A percentile compares a stretch with the other conserved stretches of the same genome.
These are phyloP conservation scores for Fusarium redolens DNA, from an alignment of 2,329 filamentous ascomycete species.

Conservation along the genomic window DNA sequence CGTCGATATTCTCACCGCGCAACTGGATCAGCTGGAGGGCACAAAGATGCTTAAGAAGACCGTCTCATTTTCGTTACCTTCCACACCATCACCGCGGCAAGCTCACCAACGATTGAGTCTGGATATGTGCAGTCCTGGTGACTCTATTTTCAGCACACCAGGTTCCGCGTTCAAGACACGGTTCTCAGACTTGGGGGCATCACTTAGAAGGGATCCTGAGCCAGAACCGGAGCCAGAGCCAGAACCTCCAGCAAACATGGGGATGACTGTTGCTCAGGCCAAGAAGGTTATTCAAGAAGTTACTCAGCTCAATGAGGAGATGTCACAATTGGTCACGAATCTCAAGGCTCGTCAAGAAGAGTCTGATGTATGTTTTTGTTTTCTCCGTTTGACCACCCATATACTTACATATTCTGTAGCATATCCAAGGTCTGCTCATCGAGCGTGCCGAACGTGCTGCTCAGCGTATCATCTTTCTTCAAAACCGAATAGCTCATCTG, in stretches of 20 bases:
- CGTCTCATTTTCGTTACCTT: slow-evolving; percentile 37
- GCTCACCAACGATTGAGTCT: slow-evolving; percentile 39
- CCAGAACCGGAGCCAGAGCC: slow-evolving; percentile 44
- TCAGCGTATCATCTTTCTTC: slow-evolving; percentile 69
- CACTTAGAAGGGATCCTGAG: slow-evolving; percentile 46
- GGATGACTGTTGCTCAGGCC: slow-evolving; percentile 51
- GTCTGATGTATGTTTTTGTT: slow-evolving; percentile 60
- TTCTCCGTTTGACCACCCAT: slow-evolving; percentile 30
- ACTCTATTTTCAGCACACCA: slow-evolving; percentile 51
- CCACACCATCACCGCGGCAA: slow-evolving; percentile 32
- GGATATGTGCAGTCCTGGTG: slow-evolving; percentile 44
- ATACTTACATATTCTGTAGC: slow-evolving; percentile 52
- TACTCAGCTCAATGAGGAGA: slow-evolving; percentile 59
- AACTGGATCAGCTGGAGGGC: slow-evolving; percentile 50
- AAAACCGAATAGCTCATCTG: slow-evolving; percentile 68
- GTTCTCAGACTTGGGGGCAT: slow-evolving; percentile 55
- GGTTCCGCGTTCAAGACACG: slow-evolving; percentile 53
- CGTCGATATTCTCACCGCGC: slow-evolving; percentile 52
- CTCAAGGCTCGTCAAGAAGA: slow-evolving; percentile 69
- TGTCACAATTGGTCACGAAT: slow-evolving; percentile 62
- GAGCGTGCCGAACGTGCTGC: slow-evolving; percentile 67
- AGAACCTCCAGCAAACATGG: slow-evolving; percentile 45
- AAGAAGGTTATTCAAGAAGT: slow-evolving; percentile 52
- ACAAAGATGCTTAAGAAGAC: slow-evolving; percentile 39
- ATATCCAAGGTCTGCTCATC: slow-evolving; percentile 71